Percentiles rank a stretch among this genome's conserved stretches.
Evolutionary conservation across 2,329 filamentous ascomycete species (phyloP).

Genomic region (Aspergillus jensenii): DNA sequence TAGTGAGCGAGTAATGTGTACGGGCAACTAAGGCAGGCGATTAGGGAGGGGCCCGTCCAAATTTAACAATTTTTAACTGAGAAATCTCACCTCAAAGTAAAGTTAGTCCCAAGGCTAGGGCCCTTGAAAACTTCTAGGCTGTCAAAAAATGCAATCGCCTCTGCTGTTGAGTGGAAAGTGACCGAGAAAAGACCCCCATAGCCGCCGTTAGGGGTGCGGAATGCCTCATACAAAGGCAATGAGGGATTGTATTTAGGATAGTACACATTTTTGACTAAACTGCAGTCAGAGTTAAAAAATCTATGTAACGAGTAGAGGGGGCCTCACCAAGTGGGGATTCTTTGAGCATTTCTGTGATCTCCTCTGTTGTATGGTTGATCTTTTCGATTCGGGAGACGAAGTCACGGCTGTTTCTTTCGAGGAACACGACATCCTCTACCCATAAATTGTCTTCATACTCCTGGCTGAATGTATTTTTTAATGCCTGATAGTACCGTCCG

Average conservation of each 20-base stretch:
- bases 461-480: slow-evolving; percentile 66
- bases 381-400: slow-evolving; percentile 79
- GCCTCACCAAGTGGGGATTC: slow-evolving; percentile 53
- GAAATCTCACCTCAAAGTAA: slow-evolving; percentile 66
- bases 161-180: slow-evolving; percentile 68
- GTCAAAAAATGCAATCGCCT: slow-evolving; percentile 83
- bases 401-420: slow-evolving; percentile 94
- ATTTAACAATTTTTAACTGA: not conserved
- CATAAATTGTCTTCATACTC: slow-evolving; percentile 90
- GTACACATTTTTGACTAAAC: slow-evolving; percentile 72
- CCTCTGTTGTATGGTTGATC: slow-evolving; percentile 82
- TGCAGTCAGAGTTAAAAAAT: slow-evolving; percentile 24
- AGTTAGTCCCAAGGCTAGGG: slow-evolving; percentile 93
- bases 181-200: slow-evolving; percentile 89
- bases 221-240: slow-evolving; percentile 73
- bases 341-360: slow-evolving; percentile 71
- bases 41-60: slow-evolving; percentile 15
- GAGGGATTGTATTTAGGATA: slow-evolving; percentile 82
- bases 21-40: slow-evolving; percentile 60
- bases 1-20: slow-evolving; percentile 94
- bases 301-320: not conserved
- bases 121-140: slow-evolving; percentile 85
- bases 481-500: slow-evolving; percentile 64
- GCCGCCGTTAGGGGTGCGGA: slow-evolving; percentile 70
- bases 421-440: slow-evolving; percentile 89